A percentile compares a stretch with the other conserved stretches of the same genome.
phyloP scores from a whole-genome alignment of 225 moss, liverwort and hornwort species.

The Physcomitrellopsis africana region DNA sequence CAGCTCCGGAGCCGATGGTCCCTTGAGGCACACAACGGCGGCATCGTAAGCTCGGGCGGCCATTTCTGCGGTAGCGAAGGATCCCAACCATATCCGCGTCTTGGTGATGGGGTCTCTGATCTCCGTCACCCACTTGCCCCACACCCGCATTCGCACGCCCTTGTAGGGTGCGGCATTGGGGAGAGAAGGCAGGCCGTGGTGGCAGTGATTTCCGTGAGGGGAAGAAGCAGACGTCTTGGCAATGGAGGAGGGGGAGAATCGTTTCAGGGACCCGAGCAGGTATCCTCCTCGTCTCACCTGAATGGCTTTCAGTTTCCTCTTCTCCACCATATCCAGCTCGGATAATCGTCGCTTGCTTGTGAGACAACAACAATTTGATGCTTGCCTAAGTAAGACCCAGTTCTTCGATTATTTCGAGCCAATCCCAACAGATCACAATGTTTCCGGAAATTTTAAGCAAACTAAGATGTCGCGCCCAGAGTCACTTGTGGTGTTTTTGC shows the following conservation, averaged over 20 bases:
- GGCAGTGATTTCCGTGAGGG: neutral
- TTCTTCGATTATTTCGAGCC: no score
- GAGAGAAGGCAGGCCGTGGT: neutral
- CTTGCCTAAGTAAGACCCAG: no score
- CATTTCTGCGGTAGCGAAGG: slow-evolving; percentile 52
- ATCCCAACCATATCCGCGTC: slow-evolving; percentile 57
- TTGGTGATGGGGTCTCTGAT: slow-evolving; percentile 46
- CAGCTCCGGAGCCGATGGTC: slow-evolving; percentile 36
- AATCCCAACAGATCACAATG: no score
- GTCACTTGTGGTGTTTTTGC: no score
- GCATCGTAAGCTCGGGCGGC: slow-evolving; percentile 58
- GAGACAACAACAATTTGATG: no score
- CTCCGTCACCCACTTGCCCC: slow-evolving; percentile 63
- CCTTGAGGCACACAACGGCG: slow-evolving; percentile 54
- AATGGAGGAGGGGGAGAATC: neutral
- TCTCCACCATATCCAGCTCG: slow-evolving; percentile 47
- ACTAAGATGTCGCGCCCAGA: no score
- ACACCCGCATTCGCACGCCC: slow-evolving; percentile 55
- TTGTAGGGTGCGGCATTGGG: slow-evolving; percentile 30
- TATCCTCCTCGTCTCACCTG: slow-evolving; percentile 26
- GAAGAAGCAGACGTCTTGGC: slow-evolving; percentile 14
- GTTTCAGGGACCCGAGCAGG: slow-evolving; percentile 30
- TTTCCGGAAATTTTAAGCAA: no score
- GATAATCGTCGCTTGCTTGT: no score
- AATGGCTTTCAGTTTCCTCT: slow-evolving; percentile 18